Evolutionary conservation across 2,329 filamentous ascomycete species (phyloP).

Genomic region (Fusarium sp.): DNA sequence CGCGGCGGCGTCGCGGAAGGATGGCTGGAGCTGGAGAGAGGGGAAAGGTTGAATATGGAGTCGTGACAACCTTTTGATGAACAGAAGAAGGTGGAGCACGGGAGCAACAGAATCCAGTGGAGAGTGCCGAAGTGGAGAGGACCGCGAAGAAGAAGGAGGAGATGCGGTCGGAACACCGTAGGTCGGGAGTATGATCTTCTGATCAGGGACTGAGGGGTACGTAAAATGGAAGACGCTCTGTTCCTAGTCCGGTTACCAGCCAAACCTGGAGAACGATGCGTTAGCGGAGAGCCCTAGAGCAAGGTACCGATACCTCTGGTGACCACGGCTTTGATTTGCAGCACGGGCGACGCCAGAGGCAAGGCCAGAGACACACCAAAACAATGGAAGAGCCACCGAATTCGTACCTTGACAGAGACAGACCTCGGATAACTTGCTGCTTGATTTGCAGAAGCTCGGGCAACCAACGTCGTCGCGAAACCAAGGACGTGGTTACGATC

Average conservation of each 20-base stretch:
- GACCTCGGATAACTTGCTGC: background rate
- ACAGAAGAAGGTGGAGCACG: conserved; percentile 26
- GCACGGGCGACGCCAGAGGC: conserved; percentile 23
- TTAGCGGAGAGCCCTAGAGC: conserved; percentile 38
- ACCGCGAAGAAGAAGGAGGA: conserved; percentile 23
- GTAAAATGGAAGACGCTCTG: conserved; percentile 30
- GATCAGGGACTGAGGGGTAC: conserved; percentile 37
- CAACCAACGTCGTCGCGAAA: conserved; percentile 4
- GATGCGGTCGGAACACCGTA: conserved; percentile 28
- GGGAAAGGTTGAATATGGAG: conserved; percentile 25
- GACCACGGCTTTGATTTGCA: conserved; percentile 28
- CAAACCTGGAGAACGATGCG: conserved; percentile 38
- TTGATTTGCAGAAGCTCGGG: background rate
- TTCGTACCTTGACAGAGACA: conserved; percentile 18
- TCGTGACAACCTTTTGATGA: conserved; percentile 31
- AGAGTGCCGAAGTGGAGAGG: conserved; percentile 35
- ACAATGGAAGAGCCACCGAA: background rate
- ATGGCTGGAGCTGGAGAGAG: conserved; percentile 20
- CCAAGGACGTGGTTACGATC: conserved; percentile 17
- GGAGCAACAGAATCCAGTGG: conserved; percentile 23
- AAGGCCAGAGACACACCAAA: conserved; percentile 1
- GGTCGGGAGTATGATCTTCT: conserved; percentile 31
- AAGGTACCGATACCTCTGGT: conserved; percentile 38
- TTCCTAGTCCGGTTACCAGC: conserved; percentile 36
- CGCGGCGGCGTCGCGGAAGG: conserved; percentile 23